Percentiles rank a stretch among this genome's conserved stretches.
These are phyloP conservation scores for Xylaria curta DNA, from an alignment of 495 filamentous ascomycete genomes.

Conservation along the genomic window DNA sequence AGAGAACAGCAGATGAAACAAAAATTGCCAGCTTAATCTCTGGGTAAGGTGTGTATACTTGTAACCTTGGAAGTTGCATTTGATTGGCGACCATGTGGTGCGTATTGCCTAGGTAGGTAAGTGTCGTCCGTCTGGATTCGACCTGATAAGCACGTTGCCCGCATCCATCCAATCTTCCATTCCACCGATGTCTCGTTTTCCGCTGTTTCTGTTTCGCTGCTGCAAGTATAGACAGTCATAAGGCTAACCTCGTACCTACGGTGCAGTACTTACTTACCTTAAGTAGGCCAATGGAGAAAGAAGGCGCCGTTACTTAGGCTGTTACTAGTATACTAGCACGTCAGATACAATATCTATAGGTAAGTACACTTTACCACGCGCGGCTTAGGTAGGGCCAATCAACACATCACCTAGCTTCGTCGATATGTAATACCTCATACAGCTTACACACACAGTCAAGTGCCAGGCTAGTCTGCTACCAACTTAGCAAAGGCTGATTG, in stretches of 20 bases:
- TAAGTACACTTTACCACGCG: conserved; percentile 13
- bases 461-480: background rate
- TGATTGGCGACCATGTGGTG: background rate
- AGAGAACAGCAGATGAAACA: conserved; percentile 11
- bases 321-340: conserved; percentile 7
- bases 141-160: background rate
- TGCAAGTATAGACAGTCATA: background rate
- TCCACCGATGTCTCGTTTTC: conserved; percentile 12
- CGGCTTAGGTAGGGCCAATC: conserved; percentile 4
- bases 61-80: background rate
- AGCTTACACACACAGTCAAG: background rate
- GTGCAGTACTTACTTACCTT: too few relatives aligned
- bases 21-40: background rate
- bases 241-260: background rate
- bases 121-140: background rate
- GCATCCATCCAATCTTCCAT: background rate
- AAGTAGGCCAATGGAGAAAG: background rate
- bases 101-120: background rate
- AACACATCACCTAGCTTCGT: conserved; percentile 4
- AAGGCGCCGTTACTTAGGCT: conserved; percentile 11
- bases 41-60: background rate
- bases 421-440: conserved; percentile 3
- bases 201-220: conserved; percentile 1
- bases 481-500: background rate
- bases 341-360: background rate